These are phyloP conservation scores for Suillus spraguei DNA, from an alignment of 768 basidiomycete species.

Conservation along the genomic window DNA sequence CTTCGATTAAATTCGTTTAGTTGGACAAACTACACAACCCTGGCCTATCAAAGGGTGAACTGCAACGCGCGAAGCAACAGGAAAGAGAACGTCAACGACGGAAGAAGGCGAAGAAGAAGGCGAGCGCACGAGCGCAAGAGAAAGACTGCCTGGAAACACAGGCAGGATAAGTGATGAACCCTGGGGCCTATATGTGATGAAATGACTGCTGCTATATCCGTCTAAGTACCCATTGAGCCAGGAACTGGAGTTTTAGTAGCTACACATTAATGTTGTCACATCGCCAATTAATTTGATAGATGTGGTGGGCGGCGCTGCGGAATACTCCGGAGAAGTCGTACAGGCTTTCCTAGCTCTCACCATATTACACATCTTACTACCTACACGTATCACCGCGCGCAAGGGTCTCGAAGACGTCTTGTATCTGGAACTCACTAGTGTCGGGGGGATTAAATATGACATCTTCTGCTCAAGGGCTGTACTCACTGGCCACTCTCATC, in stretches of 20 bases:
- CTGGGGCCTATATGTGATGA: not conserved
- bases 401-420: not conserved
- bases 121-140: conserved; percentile 19
- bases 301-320: conserved; percentile 12
- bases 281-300: not conserved
- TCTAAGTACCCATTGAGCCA: not conserved
- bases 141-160: conserved; percentile 23
- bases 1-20: conserved; percentile 38
- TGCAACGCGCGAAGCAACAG: conserved; percentile 70
- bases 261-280: no score
- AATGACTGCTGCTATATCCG: not conserved
- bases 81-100: conserved; percentile 74
- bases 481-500: conserved; percentile 80
- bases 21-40: conserved; percentile 74
- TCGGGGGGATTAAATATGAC: conserved; percentile 20
- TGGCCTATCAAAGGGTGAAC: conserved; percentile 70
- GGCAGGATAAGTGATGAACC: conserved; percentile 18
- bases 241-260: not conserved
- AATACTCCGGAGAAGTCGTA: conserved; percentile 23
- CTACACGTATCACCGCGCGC: not conserved
- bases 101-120: conserved; percentile 81
- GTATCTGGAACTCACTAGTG: not conserved
- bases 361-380: not conserved
- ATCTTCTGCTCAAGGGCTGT: conserved; percentile 52
- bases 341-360: not conserved